A percentile compares a stretch with the other conserved stretches of the same genome.
Evolutionary conservation across 208 protist species (phyloP).

Genomic region (Leishmania lainsoni): DNA sequence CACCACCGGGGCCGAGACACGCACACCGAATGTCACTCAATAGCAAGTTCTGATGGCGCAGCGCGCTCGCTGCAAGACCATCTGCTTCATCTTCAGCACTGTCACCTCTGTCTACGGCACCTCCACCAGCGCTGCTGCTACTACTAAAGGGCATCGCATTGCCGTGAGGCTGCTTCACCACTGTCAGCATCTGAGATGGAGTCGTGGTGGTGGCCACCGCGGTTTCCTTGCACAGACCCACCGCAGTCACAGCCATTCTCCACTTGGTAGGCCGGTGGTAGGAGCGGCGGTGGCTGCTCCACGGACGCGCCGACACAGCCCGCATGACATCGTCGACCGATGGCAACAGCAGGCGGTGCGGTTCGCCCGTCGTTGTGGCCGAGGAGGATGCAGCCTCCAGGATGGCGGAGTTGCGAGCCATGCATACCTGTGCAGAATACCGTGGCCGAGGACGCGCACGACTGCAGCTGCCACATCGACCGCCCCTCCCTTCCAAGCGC

Average conservation of each 20-base stretch:
- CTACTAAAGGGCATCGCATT: not conserved
- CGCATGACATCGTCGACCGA: slow-evolving; percentile 32
- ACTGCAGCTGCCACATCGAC: not conserved
- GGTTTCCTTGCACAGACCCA: not conserved
- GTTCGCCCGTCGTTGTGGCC: slow-evolving; percentile 13
- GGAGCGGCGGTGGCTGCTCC: not conserved
- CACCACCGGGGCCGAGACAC: slow-evolving; percentile 50
- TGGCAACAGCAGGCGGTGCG: slow-evolving; percentile 19
- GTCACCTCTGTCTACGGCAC: not conserved
- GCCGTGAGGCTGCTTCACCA: slow-evolving; percentile 6
- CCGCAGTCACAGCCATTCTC: not conserved
- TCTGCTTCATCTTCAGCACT: slow-evolving; percentile 5
- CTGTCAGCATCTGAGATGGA: slow-evolving; percentile 7
- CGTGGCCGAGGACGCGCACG: not conserved
- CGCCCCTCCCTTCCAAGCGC: not conserved
- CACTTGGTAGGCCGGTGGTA: not conserved
- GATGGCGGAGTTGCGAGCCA: not conserved
- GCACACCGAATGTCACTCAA: slow-evolving; percentile 59
- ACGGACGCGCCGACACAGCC: slow-evolving; percentile 13
- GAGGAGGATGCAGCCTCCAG: slow-evolving; percentile 5
- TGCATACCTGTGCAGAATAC: not conserved
- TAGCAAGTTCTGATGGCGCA: slow-evolving; percentile 28
- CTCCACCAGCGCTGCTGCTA: not conserved
- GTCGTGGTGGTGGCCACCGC: not conserved
- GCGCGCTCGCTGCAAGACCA: slow-evolving; percentile 9